A percentile compares a stretch with the other conserved stretches of the same genome.
Conservation (phyloP, 2,329 filamentous ascomycete genomes). For the Fusarium citri region DNA sequence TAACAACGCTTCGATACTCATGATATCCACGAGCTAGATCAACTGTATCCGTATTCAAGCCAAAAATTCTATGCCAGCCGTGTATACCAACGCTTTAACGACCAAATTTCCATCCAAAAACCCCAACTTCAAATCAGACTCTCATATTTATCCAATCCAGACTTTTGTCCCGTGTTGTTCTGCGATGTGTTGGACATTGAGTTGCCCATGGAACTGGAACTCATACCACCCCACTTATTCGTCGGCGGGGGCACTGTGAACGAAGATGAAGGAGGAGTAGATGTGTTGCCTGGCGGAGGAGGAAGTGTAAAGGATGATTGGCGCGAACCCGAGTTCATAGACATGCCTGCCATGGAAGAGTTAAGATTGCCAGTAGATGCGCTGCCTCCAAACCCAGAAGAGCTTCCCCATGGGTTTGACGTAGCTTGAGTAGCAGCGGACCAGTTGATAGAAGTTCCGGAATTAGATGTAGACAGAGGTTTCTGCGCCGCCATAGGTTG, state of each 20-base stretch:
- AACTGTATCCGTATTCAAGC: constrained; percentile 2
- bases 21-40: not conserved
- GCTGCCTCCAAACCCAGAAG: constrained; percentile 46
- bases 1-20: not conserved
- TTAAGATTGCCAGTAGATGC: constrained; percentile 49
- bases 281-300: constrained; percentile 60
- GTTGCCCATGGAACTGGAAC: constrained; percentile 9
- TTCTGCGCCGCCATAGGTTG: constrained; percentile 37
- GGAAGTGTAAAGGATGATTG: constrained; percentile 68
- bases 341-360: constrained; percentile 61
- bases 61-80: constrained; percentile 12
- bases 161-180: constrained; percentile 53
- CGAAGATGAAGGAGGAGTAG: constrained; percentile 49
- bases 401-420: constrained; percentile 64
- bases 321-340: constrained; percentile 57
- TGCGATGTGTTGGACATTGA: constrained; percentile 13
- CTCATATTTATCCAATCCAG: constrained; percentile 75
- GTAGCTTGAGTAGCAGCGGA: constrained; percentile 54
- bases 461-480: constrained; percentile 27
- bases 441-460: constrained; percentile 63
- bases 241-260: constrained; percentile 62
- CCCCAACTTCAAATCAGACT: constrained; percentile 65
- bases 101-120: not conserved
- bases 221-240: constrained; percentile 43
- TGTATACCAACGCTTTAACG: constrained; percentile 8